Base-by-base conservation (phyloP, 2,329 filamentous ascomycete species). In the Aspergillus aculeatus region DNA sequence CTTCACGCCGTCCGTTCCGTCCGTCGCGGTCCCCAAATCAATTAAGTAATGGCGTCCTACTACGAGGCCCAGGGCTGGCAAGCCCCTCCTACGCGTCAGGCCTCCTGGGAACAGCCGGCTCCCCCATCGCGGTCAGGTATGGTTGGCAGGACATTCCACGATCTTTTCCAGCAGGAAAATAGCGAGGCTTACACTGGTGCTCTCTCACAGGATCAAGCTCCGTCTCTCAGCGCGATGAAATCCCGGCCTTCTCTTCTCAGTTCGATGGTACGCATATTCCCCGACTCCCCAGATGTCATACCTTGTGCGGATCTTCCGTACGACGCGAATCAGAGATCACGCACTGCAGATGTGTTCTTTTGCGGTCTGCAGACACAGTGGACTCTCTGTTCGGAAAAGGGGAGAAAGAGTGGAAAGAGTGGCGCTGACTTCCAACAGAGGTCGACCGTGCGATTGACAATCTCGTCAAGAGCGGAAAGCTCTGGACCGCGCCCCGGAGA, bases 361-460 rank as follows among this genome's bases (percentile, higher is more conserved):
- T 55, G 26, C 26, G 38, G 14, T 19, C 38, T 44, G 38, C 38
- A 44, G 38, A 6, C 38, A 44, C 14, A 5, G 38, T 44, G n/a
- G 16, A 44, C 19, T 16, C 38, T 44, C 16, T 12, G 16, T 19
- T 44, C 23, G 44, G 14, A 35, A 35, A 35, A 16, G 21, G 35
- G 11, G 11, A 11, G 24, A 26, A 54, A 16, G 24, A 12, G 44
- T 29, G 26, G 26, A 26, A 9, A 31, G 31, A 19, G 29, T 48
- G 50, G 57, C 64, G 65, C 69, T 77, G 62, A 76, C 66, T 47
- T 58, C 65, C 44, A 66, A 54, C 73, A 96, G 95, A 99, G 86
- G 92, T 99, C 70, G 95, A 98, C 67, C 89, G 94, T 75, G 94
- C 94, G 68, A 88, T 94, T 72, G 95, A 98, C 73, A 98, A 98